These are phyloP conservation scores for Herpotrichia juniperi DNA, from an alignment of 2,329 filamentous ascomycete species.

Conservation along the genomic window DNA sequence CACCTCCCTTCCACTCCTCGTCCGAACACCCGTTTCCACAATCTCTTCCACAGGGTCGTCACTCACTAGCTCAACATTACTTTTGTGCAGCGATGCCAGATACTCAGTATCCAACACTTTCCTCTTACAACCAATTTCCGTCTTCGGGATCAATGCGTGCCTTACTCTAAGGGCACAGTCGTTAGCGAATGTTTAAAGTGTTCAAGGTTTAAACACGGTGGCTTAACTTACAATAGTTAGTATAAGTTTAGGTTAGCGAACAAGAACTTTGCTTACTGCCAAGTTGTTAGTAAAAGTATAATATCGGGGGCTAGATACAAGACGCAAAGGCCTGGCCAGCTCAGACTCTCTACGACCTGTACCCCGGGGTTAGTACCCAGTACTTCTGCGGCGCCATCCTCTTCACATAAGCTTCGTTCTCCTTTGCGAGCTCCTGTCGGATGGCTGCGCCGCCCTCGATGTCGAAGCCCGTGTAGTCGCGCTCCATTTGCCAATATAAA, in stretches of 20 bases:
- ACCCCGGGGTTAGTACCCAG: no score
- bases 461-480: constrained; percentile 51
- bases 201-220: no score
- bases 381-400: constrained; percentile 51
- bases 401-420: constrained; percentile 52
- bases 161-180: no score
- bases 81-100: constrained; percentile 49
- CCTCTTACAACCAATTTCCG: constrained; percentile 56
- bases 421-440: constrained; percentile 43
- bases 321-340: no score
- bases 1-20: constrained; percentile 45
- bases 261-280: no score
- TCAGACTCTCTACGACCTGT: no score
- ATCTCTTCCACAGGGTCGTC: constrained; percentile 51
- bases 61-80: constrained; percentile 51
- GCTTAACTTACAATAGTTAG: no score
- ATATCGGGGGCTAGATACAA: no score
- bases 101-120: constrained; percentile 57
- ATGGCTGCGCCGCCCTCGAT: constrained; percentile 46
- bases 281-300: no score
- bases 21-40: constrained; percentile 46
- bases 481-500: constrained; percentile 53
- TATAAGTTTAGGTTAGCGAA: no score
- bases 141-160: constrained; percentile 51
- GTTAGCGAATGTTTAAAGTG: no score